Evolutionary conservation across 2,329 filamentous ascomycete genomes (phyloP).

Genomic region (Blastomyces emzantsi): DNA sequence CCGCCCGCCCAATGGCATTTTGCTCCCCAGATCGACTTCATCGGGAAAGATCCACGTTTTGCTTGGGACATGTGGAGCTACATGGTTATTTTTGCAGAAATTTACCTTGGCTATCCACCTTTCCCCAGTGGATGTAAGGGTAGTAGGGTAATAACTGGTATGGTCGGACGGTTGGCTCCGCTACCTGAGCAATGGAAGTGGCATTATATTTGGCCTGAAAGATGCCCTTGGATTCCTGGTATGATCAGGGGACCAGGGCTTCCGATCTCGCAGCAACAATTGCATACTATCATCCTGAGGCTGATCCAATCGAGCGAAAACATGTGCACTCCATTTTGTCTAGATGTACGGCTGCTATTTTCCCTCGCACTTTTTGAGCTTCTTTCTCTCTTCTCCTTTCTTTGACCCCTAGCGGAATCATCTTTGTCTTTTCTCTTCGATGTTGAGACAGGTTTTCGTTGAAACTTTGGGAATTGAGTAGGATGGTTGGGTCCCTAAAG

Average conservation of each 20-base stretch:
- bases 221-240: constrained; percentile 22
- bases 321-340: constrained; percentile 17
- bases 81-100: constrained; percentile 23
- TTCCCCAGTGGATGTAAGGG: constrained; percentile 16
- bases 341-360: constrained; percentile 1
- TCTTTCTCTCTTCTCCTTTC: too few relatives aligned
- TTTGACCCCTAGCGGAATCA: too few relatives aligned
- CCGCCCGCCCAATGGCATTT: constrained; percentile 17
- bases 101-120: constrained; percentile 20
- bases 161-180: constrained; percentile 20
- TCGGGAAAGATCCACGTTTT: constrained; percentile 19
- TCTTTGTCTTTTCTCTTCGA: too few relatives aligned
- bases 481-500: too few relatives aligned
- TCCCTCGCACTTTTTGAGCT: too few relatives aligned
- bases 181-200: constrained; percentile 23
- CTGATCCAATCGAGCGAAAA: constrained; percentile 8
- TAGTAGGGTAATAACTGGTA: constrained; percentile 17
- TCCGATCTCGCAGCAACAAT: neutral
- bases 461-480: too few relatives aligned
- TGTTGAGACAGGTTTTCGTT: too few relatives aligned
- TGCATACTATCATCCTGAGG: neutral
- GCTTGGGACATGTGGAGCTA: constrained; percentile 28
- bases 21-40: constrained; percentile 25
- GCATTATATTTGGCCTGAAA: constrained; percentile 13
- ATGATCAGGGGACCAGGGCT: constrained; percentile 18